Evolutionary conservation across 1,284 basidiomycete genomes (phyloP).

Genomic region (Coniferiporia sulphurascens): DNA sequence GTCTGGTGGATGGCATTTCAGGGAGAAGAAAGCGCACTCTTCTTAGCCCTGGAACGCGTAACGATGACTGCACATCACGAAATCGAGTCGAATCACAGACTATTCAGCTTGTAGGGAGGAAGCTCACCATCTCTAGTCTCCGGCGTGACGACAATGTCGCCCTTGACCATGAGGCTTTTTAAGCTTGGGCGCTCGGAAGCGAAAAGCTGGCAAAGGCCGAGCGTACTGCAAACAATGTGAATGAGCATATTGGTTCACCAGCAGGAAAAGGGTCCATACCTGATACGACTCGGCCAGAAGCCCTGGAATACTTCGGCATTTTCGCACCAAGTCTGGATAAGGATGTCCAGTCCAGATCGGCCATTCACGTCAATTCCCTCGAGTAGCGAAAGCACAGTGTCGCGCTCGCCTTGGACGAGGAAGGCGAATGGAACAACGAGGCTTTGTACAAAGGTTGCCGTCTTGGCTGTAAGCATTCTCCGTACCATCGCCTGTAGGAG

Average conservation of each 20-base stretch:
- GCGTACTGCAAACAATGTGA: conserved; percentile 39
- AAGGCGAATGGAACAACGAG: conserved; percentile 92
- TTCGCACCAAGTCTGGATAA: conserved; percentile 90
- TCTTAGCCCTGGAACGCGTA: conserved; percentile 88
- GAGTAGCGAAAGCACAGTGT: conserved; percentile 71
- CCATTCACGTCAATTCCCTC: conserved; percentile 57
- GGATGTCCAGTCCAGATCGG: conserved; percentile 67
- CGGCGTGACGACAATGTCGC: conserved; percentile 84
- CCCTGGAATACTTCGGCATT: conserved; percentile 92
- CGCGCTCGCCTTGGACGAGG: conserved; percentile 79
- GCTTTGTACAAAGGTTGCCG: conserved; percentile 86
- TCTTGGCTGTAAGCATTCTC: conserved; percentile 79
- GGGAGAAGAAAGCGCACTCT: conserved; percentile 48
- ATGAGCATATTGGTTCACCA: background rate
- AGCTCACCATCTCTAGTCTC: conserved; percentile 75
- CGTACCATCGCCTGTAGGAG: conserved; percentile 79
- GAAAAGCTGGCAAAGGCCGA: conserved; percentile 81
- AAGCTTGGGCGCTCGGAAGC: conserved; percentile 60
- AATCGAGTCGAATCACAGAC: conserved; percentile 17
- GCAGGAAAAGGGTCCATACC: conserved; percentile 26
- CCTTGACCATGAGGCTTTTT: conserved; percentile 72
- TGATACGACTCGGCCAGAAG: conserved; percentile 86
- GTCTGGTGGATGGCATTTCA: conserved; percentile 18
- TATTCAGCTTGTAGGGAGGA: background rate
- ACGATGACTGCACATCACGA: conserved; percentile 69